Base-by-base conservation (phyloP, 805 yeast genomes). In the Teunomyces aglyptinius region DNA sequence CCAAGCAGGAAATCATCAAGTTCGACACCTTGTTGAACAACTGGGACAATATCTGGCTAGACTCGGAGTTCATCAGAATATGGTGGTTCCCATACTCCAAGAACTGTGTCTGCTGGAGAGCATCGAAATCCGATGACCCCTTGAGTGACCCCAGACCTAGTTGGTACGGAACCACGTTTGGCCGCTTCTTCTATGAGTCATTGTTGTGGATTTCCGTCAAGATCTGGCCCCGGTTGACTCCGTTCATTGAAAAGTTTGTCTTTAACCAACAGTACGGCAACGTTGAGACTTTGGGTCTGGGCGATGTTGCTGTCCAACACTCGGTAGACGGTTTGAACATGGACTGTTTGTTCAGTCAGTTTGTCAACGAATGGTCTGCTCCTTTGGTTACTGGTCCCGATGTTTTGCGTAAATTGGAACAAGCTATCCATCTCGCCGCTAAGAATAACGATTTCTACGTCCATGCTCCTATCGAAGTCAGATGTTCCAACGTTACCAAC, bases 11-110 rank as follows among this genome's bases (percentile, higher is more conserved):
- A 65, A 85, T 90, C 31, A 83, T 92, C 56, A 71, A 81, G 22
- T 89, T 92, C 58, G 86, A 85, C 19, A 80, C 89, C 5, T 68
- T 92, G 19, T 66, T 92, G 55, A 69, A 73, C 11, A 73, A 81
- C 49, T 89, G 96, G 89, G 89, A 86, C 54, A 73, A 75, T 11
- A 66, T 92, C 38, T 92, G 97, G 96, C 80, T 87, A 3, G 82
- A 89, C 40, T 78, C 89, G n/a, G 99, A 92, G 68, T 92, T 82
- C 60, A 85, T 90, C 39, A 81, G 98, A 53, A 81, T 90, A 42
- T 92, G 98, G 97, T 94, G 98, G 98, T 94, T 86, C 66, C 98
- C 99, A 1, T 94, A 92, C 65, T 76, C 94, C 13, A 80, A 81
- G 43, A 85, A 85, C 59, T 88, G 96, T 71, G 82, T 90, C 27